Evolutionary conservation across 495 filamentous ascomycete genomes (phyloP).

Genomic region (Hypoxylon lienhwacheense): DNA sequence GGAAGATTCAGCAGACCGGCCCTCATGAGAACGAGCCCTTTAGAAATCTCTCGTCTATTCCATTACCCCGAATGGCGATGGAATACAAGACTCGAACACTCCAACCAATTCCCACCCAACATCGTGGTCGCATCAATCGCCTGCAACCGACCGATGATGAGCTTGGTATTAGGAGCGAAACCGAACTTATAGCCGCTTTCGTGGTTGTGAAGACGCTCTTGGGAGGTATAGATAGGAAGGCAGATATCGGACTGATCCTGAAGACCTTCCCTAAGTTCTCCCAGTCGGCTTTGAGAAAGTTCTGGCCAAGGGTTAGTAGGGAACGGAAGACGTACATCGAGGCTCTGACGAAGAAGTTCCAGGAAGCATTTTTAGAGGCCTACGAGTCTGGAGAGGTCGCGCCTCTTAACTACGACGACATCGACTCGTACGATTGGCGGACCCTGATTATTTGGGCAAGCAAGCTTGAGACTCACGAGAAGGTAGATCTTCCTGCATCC

Average conservation of each 20-base stretch:
- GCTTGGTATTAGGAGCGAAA: slow-evolving; percentile 46
- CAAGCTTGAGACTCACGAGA: slow-evolving; percentile 43
- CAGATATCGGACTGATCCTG: slow-evolving; percentile 75
- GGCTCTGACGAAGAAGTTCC: slow-evolving; percentile 75
- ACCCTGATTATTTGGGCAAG: slow-evolving; percentile 70
- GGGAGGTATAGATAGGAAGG: slow-evolving; percentile 66
- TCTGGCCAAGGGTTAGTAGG: slow-evolving; percentile 60
- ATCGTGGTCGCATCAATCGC: slow-evolving; percentile 43
- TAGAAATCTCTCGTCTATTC: background rate
- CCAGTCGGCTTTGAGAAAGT: slow-evolving; percentile 58
- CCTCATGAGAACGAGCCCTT: background rate
- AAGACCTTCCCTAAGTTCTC: slow-evolving; percentile 66
- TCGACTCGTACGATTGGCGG: slow-evolving; percentile 76
- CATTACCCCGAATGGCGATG: slow-evolving; percentile 36
- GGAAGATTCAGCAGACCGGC: background rate
- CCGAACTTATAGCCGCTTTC: slow-evolving; percentile 65
- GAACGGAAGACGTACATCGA: slow-evolving; percentile 64
- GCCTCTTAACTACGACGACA: slow-evolving; percentile 68
- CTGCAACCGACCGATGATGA: slow-evolving; percentile 35
- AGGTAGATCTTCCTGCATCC: slow-evolving; percentile 43
- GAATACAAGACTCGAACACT: slow-evolving; percentile 46
- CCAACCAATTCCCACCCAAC: slow-evolving; percentile 40
- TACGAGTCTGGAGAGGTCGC: slow-evolving; percentile 72
- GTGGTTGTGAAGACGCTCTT: slow-evolving; percentile 71
- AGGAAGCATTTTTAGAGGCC: slow-evolving; percentile 70